Evolutionary conservation across 768 basidiomycete species (phyloP).

Genomic region (Lyophyllum atratum): DNA sequence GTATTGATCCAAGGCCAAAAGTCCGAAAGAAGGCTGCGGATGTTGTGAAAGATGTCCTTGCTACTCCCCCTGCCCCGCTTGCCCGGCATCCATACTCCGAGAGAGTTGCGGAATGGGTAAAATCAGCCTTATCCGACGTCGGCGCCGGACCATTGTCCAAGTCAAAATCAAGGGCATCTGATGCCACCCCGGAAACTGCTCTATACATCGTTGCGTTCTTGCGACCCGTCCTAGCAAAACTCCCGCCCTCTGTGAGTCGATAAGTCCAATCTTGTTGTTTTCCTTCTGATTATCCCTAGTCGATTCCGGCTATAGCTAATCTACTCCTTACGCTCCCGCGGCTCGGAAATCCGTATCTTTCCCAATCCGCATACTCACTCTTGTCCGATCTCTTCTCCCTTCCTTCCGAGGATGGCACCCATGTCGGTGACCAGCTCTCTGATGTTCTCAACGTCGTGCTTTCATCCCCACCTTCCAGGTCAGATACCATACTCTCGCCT

Average conservation of each 20-base stretch:
- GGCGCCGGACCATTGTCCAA: conserved; percentile 61
- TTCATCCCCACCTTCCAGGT: conserved; percentile 66
- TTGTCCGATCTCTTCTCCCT: conserved; percentile 77
- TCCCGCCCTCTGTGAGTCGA: conserved; percentile 69
- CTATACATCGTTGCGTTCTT: conserved; percentile 79
- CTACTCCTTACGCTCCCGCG: conserved; percentile 82
- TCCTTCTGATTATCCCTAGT: conserved; percentile 41
- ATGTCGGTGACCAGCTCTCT: conserved; percentile 55
- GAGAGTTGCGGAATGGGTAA: conserved; percentile 78
- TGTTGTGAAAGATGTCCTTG: conserved; percentile 75
- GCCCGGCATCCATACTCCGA: conserved; percentile 84
- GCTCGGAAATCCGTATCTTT: conserved; percentile 85
- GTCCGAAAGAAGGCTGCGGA: conserved; percentile 91
- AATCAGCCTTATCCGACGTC: conserved; percentile 65
- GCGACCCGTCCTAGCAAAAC: conserved; percentile 56
- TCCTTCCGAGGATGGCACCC: conserved; percentile 50
- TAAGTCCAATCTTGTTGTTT: conserved; percentile 8
- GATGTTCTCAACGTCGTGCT: conserved; percentile 68
- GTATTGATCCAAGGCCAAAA: conserved; percentile 89
- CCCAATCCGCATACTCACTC: conserved; percentile 84
- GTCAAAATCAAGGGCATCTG: conserved; percentile 56
- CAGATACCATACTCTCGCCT: conserved; percentile 66
- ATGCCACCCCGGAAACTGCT: conserved; percentile 67
- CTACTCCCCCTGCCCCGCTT: conserved; percentile 75
- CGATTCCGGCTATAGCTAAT: conserved; percentile 67